These are phyloP conservation scores for Fraxinus dipetala DNA, from an alignment of 305 asterid species.

Conservation along the genomic window DNA sequence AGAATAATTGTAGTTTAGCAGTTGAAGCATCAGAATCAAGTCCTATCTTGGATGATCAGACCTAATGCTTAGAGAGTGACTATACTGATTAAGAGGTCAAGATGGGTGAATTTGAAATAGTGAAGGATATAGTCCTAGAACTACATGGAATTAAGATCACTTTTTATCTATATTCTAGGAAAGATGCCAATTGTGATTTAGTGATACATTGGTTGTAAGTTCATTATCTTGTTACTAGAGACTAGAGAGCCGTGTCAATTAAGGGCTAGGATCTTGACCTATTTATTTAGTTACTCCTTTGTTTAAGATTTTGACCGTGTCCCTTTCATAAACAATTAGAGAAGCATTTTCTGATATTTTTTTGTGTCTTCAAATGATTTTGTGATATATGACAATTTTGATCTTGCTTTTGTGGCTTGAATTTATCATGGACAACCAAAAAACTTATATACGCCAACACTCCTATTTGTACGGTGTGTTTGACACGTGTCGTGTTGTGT, in stretches of 20 bases:
- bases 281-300: not conserved
- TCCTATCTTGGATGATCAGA: constrained; percentile 9
- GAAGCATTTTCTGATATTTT: not conserved
- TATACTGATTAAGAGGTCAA: not conserved
- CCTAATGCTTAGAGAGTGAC: not conserved
- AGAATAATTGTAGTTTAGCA: not conserved
- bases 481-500: not conserved
- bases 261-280: not conserved
- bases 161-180: not conserved
- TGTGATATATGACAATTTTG: not conserved
- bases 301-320: not conserved
- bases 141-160: not conserved
- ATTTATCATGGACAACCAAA: not conserved
- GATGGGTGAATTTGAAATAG: not conserved
- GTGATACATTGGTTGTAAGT: not conserved
- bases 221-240: not conserved
- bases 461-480: not conserved
- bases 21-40: not conserved
- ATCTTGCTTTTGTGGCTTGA: not conserved
- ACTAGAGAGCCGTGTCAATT: not conserved
- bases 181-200: not conserved
- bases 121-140: not conserved
- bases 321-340: not conserved
- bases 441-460: not conserved
- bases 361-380: not conserved